These are phyloP conservation scores for Populus ilicifolia DNA, from an alignment of 345 rosid species.

Conservation along the genomic window DNA sequence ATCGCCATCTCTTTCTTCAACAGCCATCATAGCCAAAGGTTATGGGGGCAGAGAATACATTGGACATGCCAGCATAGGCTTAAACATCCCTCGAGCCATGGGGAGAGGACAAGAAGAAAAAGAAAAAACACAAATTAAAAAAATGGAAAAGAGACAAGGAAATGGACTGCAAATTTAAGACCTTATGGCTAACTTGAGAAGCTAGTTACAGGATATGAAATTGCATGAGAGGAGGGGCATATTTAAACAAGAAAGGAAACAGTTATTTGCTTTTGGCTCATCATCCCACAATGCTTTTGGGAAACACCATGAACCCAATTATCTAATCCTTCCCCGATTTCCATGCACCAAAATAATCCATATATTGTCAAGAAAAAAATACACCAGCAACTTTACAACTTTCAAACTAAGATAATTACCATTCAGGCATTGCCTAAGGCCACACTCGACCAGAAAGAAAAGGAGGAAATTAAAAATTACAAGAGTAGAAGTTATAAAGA, in stretches of 20 bases:
- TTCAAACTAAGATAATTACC: neutral
- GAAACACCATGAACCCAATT: neutral
- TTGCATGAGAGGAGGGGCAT: neutral
- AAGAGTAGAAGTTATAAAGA: neutral
- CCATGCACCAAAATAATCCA: neutral
- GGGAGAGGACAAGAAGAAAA: conserved; percentile 14
- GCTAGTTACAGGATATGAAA: conserved; percentile 10
- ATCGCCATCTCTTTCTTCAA: conserved; percentile 28
- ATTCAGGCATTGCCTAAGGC: neutral
- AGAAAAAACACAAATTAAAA: conserved; percentile 17
- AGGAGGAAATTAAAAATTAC: neutral
- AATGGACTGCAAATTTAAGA: conserved; percentile 21
- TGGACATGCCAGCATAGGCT: conserved; percentile 34
- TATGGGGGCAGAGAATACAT: conserved; percentile 22
- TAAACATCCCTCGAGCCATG: conserved; percentile 33
- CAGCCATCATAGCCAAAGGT: conserved; percentile 31
- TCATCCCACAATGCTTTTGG: neutral
- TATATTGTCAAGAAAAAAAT: neutral
- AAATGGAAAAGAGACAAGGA: conserved; percentile 10
- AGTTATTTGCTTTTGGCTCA: neutral
- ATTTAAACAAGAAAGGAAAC: neutral
- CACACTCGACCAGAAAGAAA: neutral
- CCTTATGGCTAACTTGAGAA: conserved; percentile 10
- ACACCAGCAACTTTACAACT: neutral
- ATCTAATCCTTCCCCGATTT: neutral